Base-by-base conservation (phyloP, 768 basidiomycete species). In the Termitomyces sp. region DNA sequence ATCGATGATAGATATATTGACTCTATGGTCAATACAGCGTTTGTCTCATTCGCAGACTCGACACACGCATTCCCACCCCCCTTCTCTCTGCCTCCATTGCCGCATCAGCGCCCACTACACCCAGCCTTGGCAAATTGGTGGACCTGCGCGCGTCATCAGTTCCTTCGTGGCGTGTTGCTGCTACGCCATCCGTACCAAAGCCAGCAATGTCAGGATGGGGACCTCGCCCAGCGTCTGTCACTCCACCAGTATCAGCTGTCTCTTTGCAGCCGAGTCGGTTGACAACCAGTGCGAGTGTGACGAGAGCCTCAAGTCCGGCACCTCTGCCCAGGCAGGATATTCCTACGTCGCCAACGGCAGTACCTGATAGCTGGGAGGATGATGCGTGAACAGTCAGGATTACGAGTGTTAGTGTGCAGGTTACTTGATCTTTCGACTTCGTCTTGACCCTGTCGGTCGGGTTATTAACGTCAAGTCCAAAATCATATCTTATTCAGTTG, bases 41-140 rank as follows among this genome's bases (percentile, higher is more conserved):
- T 1, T 88, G 92, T 67, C 81, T 97, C 49, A 75, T 92, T 51
- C 81, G 91, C 34, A 82, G 92, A 15, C 72, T 94, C 48, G 94
- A 97, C 68, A 88, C 93, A 0, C 84, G 92, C 24, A 72, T 92
- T 5, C 94, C 94, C 0, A 68, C 64, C 1, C 90, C 91, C 1
- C 73, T 87, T 4, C 78, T 98, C 6, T 92, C 91, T 1, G 64
- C 72, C 3, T 65, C 65, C 45, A 67, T 78, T 46, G 60, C 73
- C 1, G 64, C 70, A 36, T 62, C 71, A 20, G 64, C 63, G 4
- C 67, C 73, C 18, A 42, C 68, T 9, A 41, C 68, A 1, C 64
- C 75, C n/a, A 77, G 71, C 57, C 75, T 86, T 5, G 88, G 90
- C 0, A 86, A 83, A 65, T 74, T 90, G 6, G 74, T 80, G 0